Conservation (phyloP, 2,329 filamentous ascomycete genomes). For the Xylariaceae sp. region DNA sequence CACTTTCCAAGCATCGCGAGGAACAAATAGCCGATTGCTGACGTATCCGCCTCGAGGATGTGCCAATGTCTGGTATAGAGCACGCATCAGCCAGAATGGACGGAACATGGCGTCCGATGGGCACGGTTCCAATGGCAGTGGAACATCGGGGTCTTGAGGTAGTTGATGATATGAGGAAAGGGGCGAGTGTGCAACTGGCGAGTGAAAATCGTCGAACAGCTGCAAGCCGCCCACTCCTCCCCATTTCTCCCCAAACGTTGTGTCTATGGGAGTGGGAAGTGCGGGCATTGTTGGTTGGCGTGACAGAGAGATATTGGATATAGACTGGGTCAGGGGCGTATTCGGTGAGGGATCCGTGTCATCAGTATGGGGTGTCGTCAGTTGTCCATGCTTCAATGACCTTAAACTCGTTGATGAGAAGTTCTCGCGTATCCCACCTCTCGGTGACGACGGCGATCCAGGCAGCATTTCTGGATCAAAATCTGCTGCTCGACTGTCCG, state of each 20-base stretch:
- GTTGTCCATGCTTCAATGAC: slow-evolving; percentile 70
- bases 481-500: slow-evolving; percentile 26
- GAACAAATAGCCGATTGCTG: slow-evolving; percentile 87
- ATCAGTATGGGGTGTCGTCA: slow-evolving; percentile 63
- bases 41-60: slow-evolving; percentile 91
- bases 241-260: slow-evolving; percentile 56
- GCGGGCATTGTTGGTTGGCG: slow-evolving; percentile 57
- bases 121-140: slow-evolving; percentile 83
- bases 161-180: slow-evolving; percentile 64
- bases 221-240: slow-evolving; percentile 66
- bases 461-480: slow-evolving; percentile 41
- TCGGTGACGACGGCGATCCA: slow-evolving; percentile 51
- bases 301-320: slow-evolving; percentile 46
- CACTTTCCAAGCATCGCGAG: slow-evolving; percentile 88
- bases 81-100: slow-evolving; percentile 97
- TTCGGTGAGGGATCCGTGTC: slow-evolving; percentile 68
- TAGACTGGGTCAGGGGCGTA: slow-evolving; percentile 71
- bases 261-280: slow-evolving; percentile 65
- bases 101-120: slow-evolving; percentile 85
- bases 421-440: slow-evolving; percentile 59
- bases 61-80: slow-evolving; percentile 85
- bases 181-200: slow-evolving; percentile 52
- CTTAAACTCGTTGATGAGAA: slow-evolving; percentile 68
- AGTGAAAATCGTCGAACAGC: slow-evolving; percentile 82
- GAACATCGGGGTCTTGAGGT: slow-evolving; percentile 57